These are phyloP conservation scores for Trypanosoma vivax DNA, from an alignment of 208 protist species.

Conservation along the genomic window DNA sequence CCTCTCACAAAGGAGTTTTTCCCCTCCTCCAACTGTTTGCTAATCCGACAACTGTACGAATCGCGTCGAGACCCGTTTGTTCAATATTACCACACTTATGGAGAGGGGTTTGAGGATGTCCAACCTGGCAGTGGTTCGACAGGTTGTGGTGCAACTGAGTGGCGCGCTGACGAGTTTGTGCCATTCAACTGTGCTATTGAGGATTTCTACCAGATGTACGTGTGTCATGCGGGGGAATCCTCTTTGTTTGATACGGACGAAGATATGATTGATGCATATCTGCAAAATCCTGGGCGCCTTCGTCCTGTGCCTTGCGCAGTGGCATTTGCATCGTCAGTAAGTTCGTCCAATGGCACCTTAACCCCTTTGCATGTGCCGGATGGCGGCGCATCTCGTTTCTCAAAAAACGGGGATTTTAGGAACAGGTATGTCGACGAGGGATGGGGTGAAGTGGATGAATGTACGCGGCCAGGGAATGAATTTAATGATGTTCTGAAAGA, in stretches of 20 bases:
- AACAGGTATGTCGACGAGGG: slow-evolving; percentile 30
- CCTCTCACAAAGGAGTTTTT: slow-evolving; percentile 49
- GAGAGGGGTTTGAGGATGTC: slow-evolving; percentile 5
- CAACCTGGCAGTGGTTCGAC: slow-evolving; percentile 4
- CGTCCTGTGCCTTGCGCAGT: slow-evolving; percentile 16
- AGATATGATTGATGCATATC: slow-evolving; percentile 5
- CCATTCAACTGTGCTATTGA: slow-evolving; percentile 4
- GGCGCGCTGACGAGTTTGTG: slow-evolving; percentile 3
- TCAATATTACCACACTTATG: slow-evolving; percentile 15
- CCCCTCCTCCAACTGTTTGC: slow-evolving; percentile 33
- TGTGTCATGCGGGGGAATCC: slow-evolving; percentile 4
- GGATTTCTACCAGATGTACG: slow-evolving; percentile 19
- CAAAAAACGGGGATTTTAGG: slow-evolving; percentile 14
- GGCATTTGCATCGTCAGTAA: slow-evolving; percentile 15
- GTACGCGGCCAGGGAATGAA: background rate
- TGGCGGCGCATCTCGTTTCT: slow-evolving; percentile 26
- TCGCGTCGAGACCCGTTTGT: slow-evolving; percentile 16
- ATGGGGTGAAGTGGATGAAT: background rate
- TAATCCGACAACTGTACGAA: slow-evolving; percentile 43
- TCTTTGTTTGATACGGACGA: slow-evolving; percentile 15
- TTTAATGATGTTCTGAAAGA: background rate
- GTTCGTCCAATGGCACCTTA: background rate
- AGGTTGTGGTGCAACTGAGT: background rate
- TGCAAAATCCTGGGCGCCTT: background rate
- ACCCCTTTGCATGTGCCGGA: slow-evolving; percentile 16